Evolutionary conservation across 495 filamentous ascomycete species (phyloP).

Genomic region (Parathielavia appendiculata): DNA sequence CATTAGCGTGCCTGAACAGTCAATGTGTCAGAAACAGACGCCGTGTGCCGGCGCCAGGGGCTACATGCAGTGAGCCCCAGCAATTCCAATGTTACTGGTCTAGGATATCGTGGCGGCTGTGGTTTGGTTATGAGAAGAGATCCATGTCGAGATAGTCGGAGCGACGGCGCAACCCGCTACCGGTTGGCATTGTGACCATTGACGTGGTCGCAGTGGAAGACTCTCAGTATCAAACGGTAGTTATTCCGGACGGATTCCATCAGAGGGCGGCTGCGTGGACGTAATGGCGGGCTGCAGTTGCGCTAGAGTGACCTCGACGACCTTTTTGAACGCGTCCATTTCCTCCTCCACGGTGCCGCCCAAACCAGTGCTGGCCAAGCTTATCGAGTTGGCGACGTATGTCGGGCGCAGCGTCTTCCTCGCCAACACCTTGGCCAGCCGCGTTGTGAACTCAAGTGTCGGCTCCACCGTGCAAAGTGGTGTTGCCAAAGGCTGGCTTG

Average conservation of each 20-base stretch:
- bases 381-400: conserved; percentile 79
- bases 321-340: conserved; percentile 75
- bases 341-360: conserved; percentile 85
- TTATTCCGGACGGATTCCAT: conserved; percentile 13
- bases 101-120: no score
- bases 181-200: no score
- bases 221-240: background rate
- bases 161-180: no score
- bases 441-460: conserved; percentile 78
- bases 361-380: conserved; percentile 59
- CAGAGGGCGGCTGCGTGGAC: conserved; percentile 7
- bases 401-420: conserved; percentile 62
- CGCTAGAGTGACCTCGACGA: conserved; percentile 63
- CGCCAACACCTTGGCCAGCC: conserved; percentile 76
- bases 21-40: no score
- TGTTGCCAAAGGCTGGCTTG: conserved; percentile 64
- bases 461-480: conserved; percentile 67
- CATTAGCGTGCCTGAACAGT: background rate
- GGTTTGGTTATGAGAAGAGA: no score
- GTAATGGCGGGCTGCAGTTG: conserved; percentile 40
- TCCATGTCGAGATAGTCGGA: no score
- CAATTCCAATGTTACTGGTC: no score
- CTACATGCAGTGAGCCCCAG: no score
- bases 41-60: no score
- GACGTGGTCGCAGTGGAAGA: background rate